Base-by-base conservation (phyloP, 495 filamentous ascomycete species). In the Aspergillus ellipticus region DNA sequence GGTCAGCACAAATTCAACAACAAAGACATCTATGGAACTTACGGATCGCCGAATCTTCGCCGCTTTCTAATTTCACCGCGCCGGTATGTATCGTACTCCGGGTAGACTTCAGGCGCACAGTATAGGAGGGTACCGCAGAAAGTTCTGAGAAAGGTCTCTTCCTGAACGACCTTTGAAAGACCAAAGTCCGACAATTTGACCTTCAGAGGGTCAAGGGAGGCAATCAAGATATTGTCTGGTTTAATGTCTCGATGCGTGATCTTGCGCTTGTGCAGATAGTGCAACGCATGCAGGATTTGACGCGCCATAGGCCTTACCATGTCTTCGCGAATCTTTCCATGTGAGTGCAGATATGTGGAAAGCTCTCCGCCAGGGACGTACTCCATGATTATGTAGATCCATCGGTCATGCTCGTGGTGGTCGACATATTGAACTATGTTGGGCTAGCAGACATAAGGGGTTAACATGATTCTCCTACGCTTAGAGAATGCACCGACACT, bases 221-320 rank as follows among this genome's bases (percentile, higher is more conserved):
- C 73, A 57, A 97, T 87, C 22, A 98, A 76, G 55, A 98, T 96
- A 64, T 98, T 98, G 72, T 97, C 95, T 0, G 94, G 94, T 68
- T 98, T 98, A 63, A 98, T 89, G 70, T 98, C 94, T 4, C 94
- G 88, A 73, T 98, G 94, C 0, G 93, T 96, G 60, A 98, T 96
- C 47, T 84, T 87, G 60, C 84, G 85, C 31, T 79, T 71, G 63
- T 98, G 94, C 10, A 97, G 77, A 66, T 98, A 96, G n/a, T 82
- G 83, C 13, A 98, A 75, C 7, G 91, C 92, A 49, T 84, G 79
- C 9, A 97, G 69, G 16, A 97, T 77, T 66, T 98, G 94, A 2
- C 73, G 72, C 5, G 90, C 80, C 61, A 96, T 89, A 4, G 72
- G 75, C 62, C 85, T 81, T 10, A 83, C 87, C 66, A 85, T 78